Base-by-base conservation (phyloP, 2,329 filamentous ascomycete genomes). In the Trichoderma sp. region DNA sequence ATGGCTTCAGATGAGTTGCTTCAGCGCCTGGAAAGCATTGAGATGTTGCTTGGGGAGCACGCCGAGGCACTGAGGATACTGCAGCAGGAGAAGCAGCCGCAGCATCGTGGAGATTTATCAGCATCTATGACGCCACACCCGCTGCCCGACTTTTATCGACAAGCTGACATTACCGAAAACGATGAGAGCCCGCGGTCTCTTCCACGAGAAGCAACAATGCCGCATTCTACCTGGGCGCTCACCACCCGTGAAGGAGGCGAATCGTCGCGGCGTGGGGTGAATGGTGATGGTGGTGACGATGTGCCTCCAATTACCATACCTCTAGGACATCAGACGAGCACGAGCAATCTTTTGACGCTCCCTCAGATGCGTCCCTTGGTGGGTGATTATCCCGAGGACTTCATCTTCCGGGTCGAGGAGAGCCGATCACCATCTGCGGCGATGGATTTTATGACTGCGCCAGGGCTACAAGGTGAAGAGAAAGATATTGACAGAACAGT, bases 301-400 rank as follows among this genome's bases (percentile, higher is more conserved):
- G 64, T 71, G 6, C 71, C 70, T 8, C 57, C 72, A 15, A 72
- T 74, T 39, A 75, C 72, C 4, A 75, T 75, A 58, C 74, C 74
- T 0, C 9, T 74, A 13, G 74, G 73, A 0, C 74, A 75, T 58
- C 73, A 74, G 59, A 74, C 74, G n/a, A 74, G 71, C 39, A 72
- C 73, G 11, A 72, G 72, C 43, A 74, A 67, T 12, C 39, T 75
- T 1, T 32, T 75, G 28, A 50, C 62, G n/a, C 67, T 74, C 17
- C 73, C 73, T 3, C 73, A 74, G 63, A 69, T 73, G 53, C 71
- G 71, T 3, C 61, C 62, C 6, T 32, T 74, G 34, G 61, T 74
- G 11, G 70, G 72, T 11, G 72, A 73, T 4, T 73, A 73, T 39
- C 73, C 72, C 3, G 72, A 71, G 17, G 73, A 74, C n/a, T 74